Base-by-base conservation (phyloP, 176 grass and related monocot genomes). In the Musa itinerans region DNA sequence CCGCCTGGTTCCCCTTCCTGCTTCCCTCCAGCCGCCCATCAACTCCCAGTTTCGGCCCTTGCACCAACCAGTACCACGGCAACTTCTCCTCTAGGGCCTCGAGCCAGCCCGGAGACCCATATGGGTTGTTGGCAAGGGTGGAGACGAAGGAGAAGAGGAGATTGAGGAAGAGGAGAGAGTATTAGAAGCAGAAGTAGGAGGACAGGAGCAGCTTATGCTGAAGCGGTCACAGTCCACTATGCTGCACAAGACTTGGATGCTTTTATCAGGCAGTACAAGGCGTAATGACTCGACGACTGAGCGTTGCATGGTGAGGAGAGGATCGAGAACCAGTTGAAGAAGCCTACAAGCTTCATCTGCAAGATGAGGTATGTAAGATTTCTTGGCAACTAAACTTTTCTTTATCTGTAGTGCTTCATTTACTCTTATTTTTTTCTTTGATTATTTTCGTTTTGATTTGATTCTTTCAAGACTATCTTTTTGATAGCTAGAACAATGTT, bases 271-370 rank as follows among this genome's bases (percentile, higher is more conserved):
- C 24, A 74, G 24, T 63, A 24, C 62, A 24, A 73, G 70, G 11
- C 80, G 53, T 24, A 71, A 77, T 22, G 82, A 81, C 48, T 71
- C 74, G 52, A 11, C 86, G 22, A 43, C 65, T n/a, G 83, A 20
- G 21, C 70, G 81, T 54, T 78, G 75, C 76, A 73, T 85, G n/a
- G 78, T 25, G 80, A 52, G 1, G 87, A 89, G 79, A 89, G 87
- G 75, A 86, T 89, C 12, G 88, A 94, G 82, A 99, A 94, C 66
- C 80, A 91, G 65, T 83, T 99, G 3, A 99, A 92, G 73, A 99
- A 99, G 81, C 95, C 90, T 16, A 99, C 96, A 8, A 99, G 88
- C 23, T 99, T 99, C 76, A 87, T 99, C 81, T 92, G 89, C 86
- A 85, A 86, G 72, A 86, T 88, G 83, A 86, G 83, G 86, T 92